Evolutionary conservation across 139 green algal genomes (phyloP), one percentile per base, ranked within the genome.

Genomic region (Gonium pectorale): DNA sequence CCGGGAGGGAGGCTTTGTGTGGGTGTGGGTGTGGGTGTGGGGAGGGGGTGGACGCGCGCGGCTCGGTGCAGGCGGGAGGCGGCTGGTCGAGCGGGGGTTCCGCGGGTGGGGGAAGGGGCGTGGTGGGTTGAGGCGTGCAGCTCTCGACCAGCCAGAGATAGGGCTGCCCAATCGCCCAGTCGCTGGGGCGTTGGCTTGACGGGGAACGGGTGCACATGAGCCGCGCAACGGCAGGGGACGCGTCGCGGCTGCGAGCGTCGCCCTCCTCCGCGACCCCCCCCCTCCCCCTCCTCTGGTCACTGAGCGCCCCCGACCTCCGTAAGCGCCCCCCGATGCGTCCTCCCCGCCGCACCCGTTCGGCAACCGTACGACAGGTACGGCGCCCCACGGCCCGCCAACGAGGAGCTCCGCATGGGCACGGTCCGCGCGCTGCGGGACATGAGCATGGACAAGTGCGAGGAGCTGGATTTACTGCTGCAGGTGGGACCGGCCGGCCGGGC

Each of bases 391-490:
- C 64, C 79, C 22, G 63, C 79, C 31, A 85, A 85, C 64, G 79
- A 85, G 79, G 64, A 78, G 2, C 24, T 21, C 22, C 63, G 79
- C 26, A 85, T 85, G 79, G 79, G 49, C 35, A 85, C 79, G 3
- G 63, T 85, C 9, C 46, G 79, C 9, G 79, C 79, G 17, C 33
- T 85, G 63, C 64, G 79, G 13, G 33, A 40, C 24, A 85, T 85
- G 79, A 29, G 52, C 19, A 29, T 81, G 19, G 13, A n/a, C 3
- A 7, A 52, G 5, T 88, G 83, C 49, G 62, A 72, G 2, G 83
- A 88, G 73, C 38, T 88, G 29, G 51, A 83, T 63, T 41, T 88
- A 19, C 62, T 88, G 17, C 74, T 83, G 21, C 56, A 83, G 59
- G 83, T 78, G 56, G 21, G 19, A 13, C 19, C 22, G 56, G 21